Evolutionary conservation across 495 filamentous ascomycete genomes (phyloP).

Genomic region (Trichoderma parareesei): DNA sequence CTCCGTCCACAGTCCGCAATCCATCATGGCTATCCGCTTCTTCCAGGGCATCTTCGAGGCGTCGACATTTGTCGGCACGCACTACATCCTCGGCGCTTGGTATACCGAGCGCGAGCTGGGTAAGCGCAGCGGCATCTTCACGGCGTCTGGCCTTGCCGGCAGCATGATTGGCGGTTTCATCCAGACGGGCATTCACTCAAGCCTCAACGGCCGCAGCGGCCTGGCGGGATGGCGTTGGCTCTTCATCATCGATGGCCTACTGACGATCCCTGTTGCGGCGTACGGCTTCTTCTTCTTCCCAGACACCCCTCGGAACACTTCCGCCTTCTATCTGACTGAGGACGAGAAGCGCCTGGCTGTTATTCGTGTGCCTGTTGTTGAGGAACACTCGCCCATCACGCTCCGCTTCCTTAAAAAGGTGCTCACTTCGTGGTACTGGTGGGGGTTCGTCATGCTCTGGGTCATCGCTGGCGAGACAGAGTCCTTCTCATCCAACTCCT

Average conservation of each 20-base stretch:
- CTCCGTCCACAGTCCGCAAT: slow-evolving; percentile 38
- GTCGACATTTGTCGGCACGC: slow-evolving; percentile 53
- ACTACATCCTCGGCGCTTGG: slow-evolving; percentile 61
- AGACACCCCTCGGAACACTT: slow-evolving; percentile 48
- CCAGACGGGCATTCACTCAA: slow-evolving; percentile 45
- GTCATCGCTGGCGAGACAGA: slow-evolving; percentile 44
- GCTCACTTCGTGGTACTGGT: slow-evolving; percentile 41
- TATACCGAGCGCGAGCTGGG: slow-evolving; percentile 57
- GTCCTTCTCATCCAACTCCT: slow-evolving; percentile 41
- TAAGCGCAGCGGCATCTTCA: slow-evolving; percentile 52
- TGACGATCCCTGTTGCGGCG: slow-evolving; percentile 45
- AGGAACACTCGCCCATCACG: slow-evolving; percentile 24
- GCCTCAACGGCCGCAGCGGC: slow-evolving; percentile 38
- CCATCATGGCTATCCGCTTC: slow-evolving; percentile 62
- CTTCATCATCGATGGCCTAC: slow-evolving; percentile 48
- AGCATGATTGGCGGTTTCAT: slow-evolving; percentile 42
- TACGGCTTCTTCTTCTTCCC: slow-evolving; percentile 54
- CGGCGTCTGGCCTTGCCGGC: slow-evolving; percentile 43
- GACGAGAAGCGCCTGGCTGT: slow-evolving; percentile 40
- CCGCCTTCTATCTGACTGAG: slow-evolving; percentile 41
- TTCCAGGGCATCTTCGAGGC: slow-evolving; percentile 57
- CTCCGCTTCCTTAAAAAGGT: slow-evolving; percentile 30
- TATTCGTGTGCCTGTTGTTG: slow-evolving; percentile 26
- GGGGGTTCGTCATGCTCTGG: slow-evolving; percentile 45
- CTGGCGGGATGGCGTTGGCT: slow-evolving; percentile 60